Conservation (phyloP, 768 basidiomycete genomes). For the Amanita exitialis region DNA sequence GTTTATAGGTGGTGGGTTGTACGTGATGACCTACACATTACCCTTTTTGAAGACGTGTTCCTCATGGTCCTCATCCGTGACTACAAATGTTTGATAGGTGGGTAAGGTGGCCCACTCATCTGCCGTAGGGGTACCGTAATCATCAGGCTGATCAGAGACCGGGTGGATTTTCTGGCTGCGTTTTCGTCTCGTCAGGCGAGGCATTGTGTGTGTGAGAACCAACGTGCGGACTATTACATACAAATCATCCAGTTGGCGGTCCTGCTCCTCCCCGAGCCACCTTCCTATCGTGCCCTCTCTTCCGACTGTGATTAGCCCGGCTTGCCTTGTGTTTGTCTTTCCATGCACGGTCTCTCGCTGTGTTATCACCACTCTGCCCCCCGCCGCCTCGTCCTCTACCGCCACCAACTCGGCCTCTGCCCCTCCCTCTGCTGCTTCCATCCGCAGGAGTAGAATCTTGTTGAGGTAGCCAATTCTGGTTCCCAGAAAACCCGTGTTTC, state of each 20-base stretch:
- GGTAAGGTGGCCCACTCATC: constrained; percentile 11
- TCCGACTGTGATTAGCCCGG: constrained; percentile 62
- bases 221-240: not conserved
- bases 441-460: constrained; percentile 10
- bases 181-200: not conserved
- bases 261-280: constrained; percentile 58
- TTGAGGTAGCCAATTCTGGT: constrained; percentile 22
- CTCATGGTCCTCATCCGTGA: constrained; percentile 20
- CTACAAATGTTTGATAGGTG: constrained; percentile 15
- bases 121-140: constrained; percentile 8
- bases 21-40: constrained; percentile 23
- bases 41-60: constrained; percentile 19
- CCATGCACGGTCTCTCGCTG: constrained; percentile 49
- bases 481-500: constrained; percentile 72
- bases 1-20: not conserved
- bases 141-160: not conserved
- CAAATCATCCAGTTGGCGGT: constrained; percentile 14
- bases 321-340: constrained; percentile 75
- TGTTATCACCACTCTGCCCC: constrained; percentile 19
- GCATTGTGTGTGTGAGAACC: not conserved
- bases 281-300: constrained; percentile 85
- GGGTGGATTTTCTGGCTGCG: not conserved
- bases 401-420: constrained; percentile 31
- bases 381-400: constrained; percentile 28
- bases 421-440: constrained; percentile 18